A percentile compares a stretch with the other conserved stretches of the same genome.
phyloP scores from a whole-genome alignment of 2,329 filamentous ascomycete species.

The Mariannaea sp. region DNA sequence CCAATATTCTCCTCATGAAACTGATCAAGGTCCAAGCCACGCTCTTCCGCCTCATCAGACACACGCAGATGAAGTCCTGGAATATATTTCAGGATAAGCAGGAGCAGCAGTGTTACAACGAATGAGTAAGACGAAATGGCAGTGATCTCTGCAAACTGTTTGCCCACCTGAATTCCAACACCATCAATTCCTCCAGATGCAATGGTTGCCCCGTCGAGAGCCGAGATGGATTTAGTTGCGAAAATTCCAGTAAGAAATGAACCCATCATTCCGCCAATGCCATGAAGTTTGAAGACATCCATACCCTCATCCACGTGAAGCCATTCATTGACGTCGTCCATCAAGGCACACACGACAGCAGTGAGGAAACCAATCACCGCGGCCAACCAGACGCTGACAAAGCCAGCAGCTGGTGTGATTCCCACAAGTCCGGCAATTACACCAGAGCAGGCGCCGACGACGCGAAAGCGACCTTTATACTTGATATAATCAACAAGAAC shows the following conservation, averaged over 20 bases:
- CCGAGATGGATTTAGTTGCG: slow-evolving; percentile 53
- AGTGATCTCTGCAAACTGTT: slow-evolving; percentile 22
- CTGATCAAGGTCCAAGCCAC: slow-evolving; percentile 20
- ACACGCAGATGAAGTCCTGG: slow-evolving; percentile 19
- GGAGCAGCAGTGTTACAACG: slow-evolving; percentile 9
- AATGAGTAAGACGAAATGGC: slow-evolving; percentile 24
- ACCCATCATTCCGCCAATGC: slow-evolving; percentile 61
- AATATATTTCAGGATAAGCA: slow-evolving; percentile 23
- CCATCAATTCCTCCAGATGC: slow-evolving; percentile 22
- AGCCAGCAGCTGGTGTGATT: slow-evolving; percentile 62
- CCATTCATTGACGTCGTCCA: slow-evolving; percentile 54
- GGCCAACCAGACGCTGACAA: slow-evolving; percentile 56
- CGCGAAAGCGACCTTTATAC: slow-evolving; percentile 46
- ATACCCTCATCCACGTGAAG: slow-evolving; percentile 62
- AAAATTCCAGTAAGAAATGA: slow-evolving; percentile 63
- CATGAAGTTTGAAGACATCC: slow-evolving; percentile 64
- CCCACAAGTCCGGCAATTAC: slow-evolving; percentile 61
- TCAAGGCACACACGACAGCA: slow-evolving; percentile 50
- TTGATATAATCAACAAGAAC: slow-evolving; percentile 54
- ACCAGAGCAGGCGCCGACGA: slow-evolving; percentile 42
- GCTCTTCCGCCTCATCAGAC: slow-evolving; percentile 23
- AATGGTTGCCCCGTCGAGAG: slow-evolving; percentile 54
- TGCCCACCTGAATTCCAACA: slow-evolving; percentile 17
- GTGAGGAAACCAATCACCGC: slow-evolving; percentile 58
- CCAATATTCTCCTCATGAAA: slow-evolving; percentile 24